Conservation (phyloP, 2,329 filamentous ascomycete genomes). For the Endocalyx cinctus region DNA sequence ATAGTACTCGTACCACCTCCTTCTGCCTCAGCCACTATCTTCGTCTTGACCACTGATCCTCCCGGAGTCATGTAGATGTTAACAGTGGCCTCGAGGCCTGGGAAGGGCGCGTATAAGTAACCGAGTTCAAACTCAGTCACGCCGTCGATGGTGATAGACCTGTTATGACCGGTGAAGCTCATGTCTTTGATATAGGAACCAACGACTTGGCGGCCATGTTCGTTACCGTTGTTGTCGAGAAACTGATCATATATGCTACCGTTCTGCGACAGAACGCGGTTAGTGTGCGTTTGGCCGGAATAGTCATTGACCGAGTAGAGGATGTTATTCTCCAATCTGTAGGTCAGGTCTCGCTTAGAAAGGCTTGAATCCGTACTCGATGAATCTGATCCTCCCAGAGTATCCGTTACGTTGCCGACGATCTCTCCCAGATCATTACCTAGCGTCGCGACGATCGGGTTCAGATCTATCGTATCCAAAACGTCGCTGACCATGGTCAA, state of each 20-base stretch:
- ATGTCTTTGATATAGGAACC: conserved; percentile 48
- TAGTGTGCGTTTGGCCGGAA: conserved; percentile 49
- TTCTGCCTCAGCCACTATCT: conserved; percentile 46
- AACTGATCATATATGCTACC: conserved; percentile 50
- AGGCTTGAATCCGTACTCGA: conserved; percentile 18
- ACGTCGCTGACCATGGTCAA: conserved; percentile 56
- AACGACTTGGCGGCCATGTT: conserved; percentile 37
- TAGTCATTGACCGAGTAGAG: conserved; percentile 60
- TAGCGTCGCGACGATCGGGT: conserved; percentile 53
- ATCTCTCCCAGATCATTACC: conserved; percentile 45
- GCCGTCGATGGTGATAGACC: conserved; percentile 39
- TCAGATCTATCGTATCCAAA: conserved; percentile 54
- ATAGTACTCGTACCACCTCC: conserved; percentile 50
- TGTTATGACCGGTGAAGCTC: conserved; percentile 50
- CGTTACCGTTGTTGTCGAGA: conserved; percentile 48
- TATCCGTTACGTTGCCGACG: conserved; percentile 36
- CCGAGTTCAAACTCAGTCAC: conserved; percentile 44
- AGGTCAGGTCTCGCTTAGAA: conserved; percentile 24
- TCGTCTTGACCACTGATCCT: conserved; percentile 45
- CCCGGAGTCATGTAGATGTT: conserved; percentile 43
- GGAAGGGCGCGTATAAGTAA: conserved; percentile 49
- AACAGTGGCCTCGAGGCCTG: conserved; percentile 39
- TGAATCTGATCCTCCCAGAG: conserved; percentile 18
- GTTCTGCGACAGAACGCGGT: conserved; percentile 51
- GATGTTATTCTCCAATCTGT: conserved; percentile 51